Conservation (phyloP, 2,329 filamentous ascomycete genomes). For the Thielaviopsis euricoi region DNA sequence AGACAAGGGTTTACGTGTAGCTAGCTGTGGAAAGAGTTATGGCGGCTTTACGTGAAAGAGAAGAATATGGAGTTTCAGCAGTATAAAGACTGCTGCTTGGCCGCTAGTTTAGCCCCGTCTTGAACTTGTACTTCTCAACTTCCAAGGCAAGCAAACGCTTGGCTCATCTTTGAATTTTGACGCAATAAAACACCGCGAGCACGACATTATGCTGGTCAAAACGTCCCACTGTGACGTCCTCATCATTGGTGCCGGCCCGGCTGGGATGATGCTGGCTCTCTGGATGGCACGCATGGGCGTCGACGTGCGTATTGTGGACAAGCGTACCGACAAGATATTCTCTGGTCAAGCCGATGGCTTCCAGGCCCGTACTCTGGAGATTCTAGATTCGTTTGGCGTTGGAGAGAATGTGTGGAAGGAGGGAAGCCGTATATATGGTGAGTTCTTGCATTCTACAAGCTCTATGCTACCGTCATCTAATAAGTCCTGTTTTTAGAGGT, state of each 20-base stretch:
- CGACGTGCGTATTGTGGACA: conserved; percentile 28
- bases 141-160: too few species aligned
- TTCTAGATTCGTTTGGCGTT: conserved; percentile 58
- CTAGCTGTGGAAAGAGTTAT: too few species aligned
- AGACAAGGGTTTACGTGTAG: too few species aligned
- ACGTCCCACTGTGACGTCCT: conserved; percentile 20
- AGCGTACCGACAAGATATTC: conserved; percentile 24
- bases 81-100: neutral
- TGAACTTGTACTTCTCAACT: neutral
- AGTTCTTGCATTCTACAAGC: conserved; percentile 7
- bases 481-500: conserved; percentile 1
- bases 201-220: neutral
- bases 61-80: neutral
- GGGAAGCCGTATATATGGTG: conserved; percentile 51
- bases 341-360: conserved; percentile 29
- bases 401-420: conserved; percentile 48
- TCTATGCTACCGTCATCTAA: neutral
- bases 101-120: neutral
- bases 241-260: conserved; percentile 26
- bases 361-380: conserved; percentile 50
- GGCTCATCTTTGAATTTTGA: too few species aligned
- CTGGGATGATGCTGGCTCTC: conserved; percentile 26
- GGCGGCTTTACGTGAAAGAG: too few species aligned
- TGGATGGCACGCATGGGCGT: conserved; percentile 27
- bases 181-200: too few species aligned